A percentile compares a stretch with the other conserved stretches of the same genome.
phyloP scores from a whole-genome alignment of 2,329 filamentous ascomycete species.

The Trematosphaeria pertusa region DNA sequence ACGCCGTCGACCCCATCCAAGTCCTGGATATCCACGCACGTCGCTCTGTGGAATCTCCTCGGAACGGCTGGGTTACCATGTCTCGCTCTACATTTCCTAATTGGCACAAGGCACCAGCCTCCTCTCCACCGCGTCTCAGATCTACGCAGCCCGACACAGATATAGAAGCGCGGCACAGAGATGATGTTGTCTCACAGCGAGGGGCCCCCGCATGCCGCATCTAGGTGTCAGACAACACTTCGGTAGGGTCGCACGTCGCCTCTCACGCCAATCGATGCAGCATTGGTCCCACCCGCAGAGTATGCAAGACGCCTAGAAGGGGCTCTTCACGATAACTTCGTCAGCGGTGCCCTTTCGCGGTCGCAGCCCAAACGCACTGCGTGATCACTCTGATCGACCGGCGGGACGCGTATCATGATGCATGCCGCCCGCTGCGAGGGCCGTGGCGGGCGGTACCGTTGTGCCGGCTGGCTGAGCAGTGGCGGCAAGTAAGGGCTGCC shows the following conservation, averaged over 20 bases:
- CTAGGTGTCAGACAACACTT: conserved; percentile 23
- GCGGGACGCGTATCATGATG: conserved; percentile 18
- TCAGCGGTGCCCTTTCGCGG: conserved; percentile 11
- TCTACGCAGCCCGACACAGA: conserved; percentile 19
- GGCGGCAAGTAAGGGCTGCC: not conserved
- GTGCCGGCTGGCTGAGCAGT: conserved; percentile 14
- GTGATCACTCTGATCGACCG: conserved; percentile 21
- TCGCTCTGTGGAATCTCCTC: too few relatives aligned
- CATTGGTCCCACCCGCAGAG: conserved; percentile 16
- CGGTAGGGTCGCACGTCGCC: conserved; percentile 20
- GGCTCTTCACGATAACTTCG: conserved; percentile 25
- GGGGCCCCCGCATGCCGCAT: conserved; percentile 24
- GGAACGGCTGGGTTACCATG: conserved; percentile 21
- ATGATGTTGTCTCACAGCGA: conserved; percentile 14
- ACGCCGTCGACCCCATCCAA: too few relatives aligned
- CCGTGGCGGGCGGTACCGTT: conserved; percentile 18
- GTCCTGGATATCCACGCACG: too few relatives aligned
- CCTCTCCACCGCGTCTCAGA: conserved; percentile 19
- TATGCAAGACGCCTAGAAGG: conserved; percentile 25
- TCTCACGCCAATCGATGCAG: conserved; percentile 8
- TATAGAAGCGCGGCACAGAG: conserved; percentile 16
- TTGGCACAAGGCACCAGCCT: conserved; percentile 10
- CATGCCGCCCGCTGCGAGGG: conserved; percentile 12
- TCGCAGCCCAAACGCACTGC: conserved; percentile 10
- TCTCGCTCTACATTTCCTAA: conserved; percentile 24